These are phyloP conservation scores for Pseudomonodictys pantanalensis DNA, from an alignment of 495 filamentous ascomycete genomes.

Conservation along the genomic window DNA sequence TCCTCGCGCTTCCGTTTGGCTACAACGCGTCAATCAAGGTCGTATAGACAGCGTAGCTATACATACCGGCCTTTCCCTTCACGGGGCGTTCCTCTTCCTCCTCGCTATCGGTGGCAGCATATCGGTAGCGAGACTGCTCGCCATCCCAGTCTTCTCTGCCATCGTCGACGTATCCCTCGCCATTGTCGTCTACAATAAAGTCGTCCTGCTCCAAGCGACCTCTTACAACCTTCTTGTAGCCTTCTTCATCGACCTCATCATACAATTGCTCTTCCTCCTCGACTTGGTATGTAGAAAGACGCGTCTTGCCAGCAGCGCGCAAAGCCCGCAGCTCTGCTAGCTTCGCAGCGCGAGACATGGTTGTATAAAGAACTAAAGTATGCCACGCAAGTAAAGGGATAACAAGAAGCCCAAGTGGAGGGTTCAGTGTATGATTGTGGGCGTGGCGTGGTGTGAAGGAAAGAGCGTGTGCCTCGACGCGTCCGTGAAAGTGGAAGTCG, in stretches of 20 bases:
- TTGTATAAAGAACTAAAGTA: conserved; percentile 7
- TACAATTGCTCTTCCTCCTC: conserved; percentile 82
- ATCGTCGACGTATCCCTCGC: conserved; percentile 77
- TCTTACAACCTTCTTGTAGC: conserved; percentile 93
- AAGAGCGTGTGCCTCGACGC: neutral
- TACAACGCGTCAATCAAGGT: conserved; percentile 34
- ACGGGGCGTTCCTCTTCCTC: conserved; percentile 65
- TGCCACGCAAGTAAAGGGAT: too few species aligned
- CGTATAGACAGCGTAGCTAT: neutral
- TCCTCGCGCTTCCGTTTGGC: conserved; percentile 88
- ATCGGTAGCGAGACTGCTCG: conserved; percentile 57
- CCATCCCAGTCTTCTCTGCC: conserved; percentile 95
- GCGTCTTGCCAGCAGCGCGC: conserved; percentile 85
- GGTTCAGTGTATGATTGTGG: neutral
- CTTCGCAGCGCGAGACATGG: conserved; percentile 40
- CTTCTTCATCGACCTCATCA: conserved; percentile 94
- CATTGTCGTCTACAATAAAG: conserved; percentile 72
- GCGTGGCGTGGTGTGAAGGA: conserved; percentile 1
- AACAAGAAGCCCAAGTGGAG: neutral
- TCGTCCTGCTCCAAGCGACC: conserved; percentile 89
- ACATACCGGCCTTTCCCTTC: conserved; percentile 61
- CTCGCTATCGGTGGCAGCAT: conserved; percentile 63
- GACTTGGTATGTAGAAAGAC: conserved; percentile 82
- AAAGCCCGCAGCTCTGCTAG: conserved; percentile 81
- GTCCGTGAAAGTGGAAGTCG: conserved; percentile 6